Percentiles rank a stretch among this genome's conserved stretches.
These are phyloP conservation scores for Candida sp. DNA, from an alignment of 1,139 yeast genomes.

Conservation along the genomic window DNA sequence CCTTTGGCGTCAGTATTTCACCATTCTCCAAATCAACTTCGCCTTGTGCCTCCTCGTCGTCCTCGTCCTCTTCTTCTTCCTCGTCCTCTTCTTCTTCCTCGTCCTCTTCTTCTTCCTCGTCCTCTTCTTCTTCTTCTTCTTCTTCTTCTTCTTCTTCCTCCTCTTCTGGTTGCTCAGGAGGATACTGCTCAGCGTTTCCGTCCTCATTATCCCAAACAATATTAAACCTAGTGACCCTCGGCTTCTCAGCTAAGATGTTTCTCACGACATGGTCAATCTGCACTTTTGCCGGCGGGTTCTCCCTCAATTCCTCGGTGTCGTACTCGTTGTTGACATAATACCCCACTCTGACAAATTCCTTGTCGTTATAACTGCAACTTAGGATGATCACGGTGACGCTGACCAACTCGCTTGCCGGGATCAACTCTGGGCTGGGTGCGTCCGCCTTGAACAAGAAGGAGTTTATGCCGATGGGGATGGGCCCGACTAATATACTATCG, in stretches of 20 bases:
- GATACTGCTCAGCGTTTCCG: slow-evolving; percentile 70
- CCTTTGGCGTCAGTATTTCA: slow-evolving; percentile 29
- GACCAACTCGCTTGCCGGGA: slow-evolving; percentile 95
- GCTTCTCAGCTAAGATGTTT: slow-evolving; percentile 95
- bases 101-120: slow-evolving; percentile 58
- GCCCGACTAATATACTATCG: slow-evolving; percentile 95
- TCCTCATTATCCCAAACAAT: slow-evolving; percentile 90
- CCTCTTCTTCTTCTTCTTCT: slow-evolving; percentile 62
- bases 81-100: slow-evolving; percentile 56
- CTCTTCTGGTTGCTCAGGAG: slow-evolving; percentile 55
- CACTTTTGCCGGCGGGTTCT: slow-evolving; percentile 92
- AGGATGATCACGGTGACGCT: slow-evolving; percentile 92
- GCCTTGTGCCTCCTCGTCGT: slow-evolving; percentile 19
- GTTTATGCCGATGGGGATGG: slow-evolving; percentile 97
- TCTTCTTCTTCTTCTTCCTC: slow-evolving; percentile 60
- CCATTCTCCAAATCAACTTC: slow-evolving; percentile 39
- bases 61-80: slow-evolving; percentile 46
- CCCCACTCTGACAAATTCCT: slow-evolving; percentile 97
- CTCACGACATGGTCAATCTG: slow-evolving; percentile 95
- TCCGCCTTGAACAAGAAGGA: slow-evolving; percentile 94
- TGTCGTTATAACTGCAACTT: slow-evolving; percentile 90
- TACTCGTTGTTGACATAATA: slow-evolving; percentile 97
- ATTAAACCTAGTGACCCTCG: slow-evolving; percentile 95
- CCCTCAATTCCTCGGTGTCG: slow-evolving; percentile 90
- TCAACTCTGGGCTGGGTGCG: slow-evolving; percentile 94